Evolutionary conservation across 805 yeast genomes (phyloP).

Genomic region (Blastobotrys americana): DNA sequence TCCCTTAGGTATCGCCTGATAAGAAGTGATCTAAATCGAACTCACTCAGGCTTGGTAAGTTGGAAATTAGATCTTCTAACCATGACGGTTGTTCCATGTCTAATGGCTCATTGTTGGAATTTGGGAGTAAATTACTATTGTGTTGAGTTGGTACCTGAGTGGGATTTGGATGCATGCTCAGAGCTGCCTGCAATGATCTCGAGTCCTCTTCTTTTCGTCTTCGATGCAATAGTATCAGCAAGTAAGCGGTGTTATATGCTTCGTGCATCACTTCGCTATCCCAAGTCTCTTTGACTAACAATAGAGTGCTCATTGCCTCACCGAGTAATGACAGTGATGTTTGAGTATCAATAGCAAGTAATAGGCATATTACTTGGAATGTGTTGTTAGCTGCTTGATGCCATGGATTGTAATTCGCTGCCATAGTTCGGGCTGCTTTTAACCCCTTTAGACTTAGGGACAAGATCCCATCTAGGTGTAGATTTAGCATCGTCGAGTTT

Average conservation of each 20-base stretch:
- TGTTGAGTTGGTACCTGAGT: background rate
- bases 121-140: background rate
- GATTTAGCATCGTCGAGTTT: background rate
- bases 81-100: background rate
- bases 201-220: slow-evolving; percentile 3
- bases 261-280: background rate
- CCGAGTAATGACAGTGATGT: background rate
- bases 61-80: slow-evolving; percentile 2
- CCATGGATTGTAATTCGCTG: background rate
- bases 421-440: background rate
- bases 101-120: background rate
- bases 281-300: background rate
- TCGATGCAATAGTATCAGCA: slow-evolving; percentile 2
- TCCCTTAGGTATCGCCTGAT: background rate
- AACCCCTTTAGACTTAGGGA: background rate
- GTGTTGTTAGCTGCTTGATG: slow-evolving; percentile 1
- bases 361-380: slow-evolving; percentile 1
- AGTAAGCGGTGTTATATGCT: slow-evolving; percentile 1
- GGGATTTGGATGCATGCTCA: background rate
- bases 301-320: background rate
- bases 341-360: background rate
- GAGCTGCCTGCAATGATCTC: background rate
- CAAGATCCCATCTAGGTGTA: background rate
- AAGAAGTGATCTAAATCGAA: slow-evolving; percentile 1
- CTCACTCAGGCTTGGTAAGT: background rate